These are phyloP conservation scores for Brasenia schreberi DNA, from an alignment of 164 flowering plant species.

Conservation along the genomic window DNA sequence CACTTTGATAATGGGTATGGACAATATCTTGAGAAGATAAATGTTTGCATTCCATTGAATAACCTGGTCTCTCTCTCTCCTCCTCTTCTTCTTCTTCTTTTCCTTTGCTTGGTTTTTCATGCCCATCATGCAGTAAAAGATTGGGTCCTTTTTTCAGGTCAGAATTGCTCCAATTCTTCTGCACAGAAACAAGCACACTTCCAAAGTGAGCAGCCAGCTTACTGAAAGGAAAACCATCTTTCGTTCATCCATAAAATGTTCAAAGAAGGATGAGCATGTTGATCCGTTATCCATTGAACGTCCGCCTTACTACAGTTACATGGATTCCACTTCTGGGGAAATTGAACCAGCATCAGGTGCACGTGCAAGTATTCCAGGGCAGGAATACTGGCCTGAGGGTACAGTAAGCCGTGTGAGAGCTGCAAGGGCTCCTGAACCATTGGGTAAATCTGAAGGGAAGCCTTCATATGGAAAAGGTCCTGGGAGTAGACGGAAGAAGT, in stretches of 20 bases:
- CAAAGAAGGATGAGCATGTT: slow-evolving; percentile 37
- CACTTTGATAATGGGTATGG: too few relatives aligned
- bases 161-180: neutral
- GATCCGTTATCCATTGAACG: slow-evolving; percentile 47
- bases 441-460: slow-evolving; percentile 46
- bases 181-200: neutral
- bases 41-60: too few relatives aligned
- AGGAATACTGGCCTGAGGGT: slow-evolving; percentile 95
- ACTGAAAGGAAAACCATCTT: slow-evolving; percentile 11
- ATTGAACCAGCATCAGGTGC: slow-evolving; percentile 94
- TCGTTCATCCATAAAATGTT: slow-evolving; percentile 44
- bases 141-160: neutral
- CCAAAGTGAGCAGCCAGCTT: slow-evolving; percentile 10
- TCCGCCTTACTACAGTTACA: slow-evolving; percentile 54
- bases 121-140: neutral
- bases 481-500: slow-evolving; percentile 82
- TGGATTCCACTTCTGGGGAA: slow-evolving; percentile 82
- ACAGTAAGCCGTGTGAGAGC: slow-evolving; percentile 74
- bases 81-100: neutral
- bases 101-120: neutral
- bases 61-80: too few relatives aligned
- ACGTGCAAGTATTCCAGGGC: slow-evolving; percentile 76
- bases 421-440: slow-evolving; percentile 83
- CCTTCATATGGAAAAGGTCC: slow-evolving; percentile 82
- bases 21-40: too few relatives aligned